Conservation (phyloP, 805 yeast species). For the Ogataea sp. region DNA sequence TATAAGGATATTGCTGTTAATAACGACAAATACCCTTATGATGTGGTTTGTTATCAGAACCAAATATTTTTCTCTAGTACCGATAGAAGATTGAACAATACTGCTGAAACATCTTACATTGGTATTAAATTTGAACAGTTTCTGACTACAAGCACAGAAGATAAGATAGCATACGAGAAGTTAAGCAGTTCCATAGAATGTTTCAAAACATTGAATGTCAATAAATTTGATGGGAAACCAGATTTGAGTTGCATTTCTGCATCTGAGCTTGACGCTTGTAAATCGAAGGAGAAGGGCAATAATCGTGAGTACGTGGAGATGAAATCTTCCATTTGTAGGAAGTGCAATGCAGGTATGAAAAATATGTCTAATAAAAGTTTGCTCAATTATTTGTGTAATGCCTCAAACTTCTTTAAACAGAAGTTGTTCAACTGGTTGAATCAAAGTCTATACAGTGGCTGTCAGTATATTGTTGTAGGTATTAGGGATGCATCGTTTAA, state of each 20-base stretch:
- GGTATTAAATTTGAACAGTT: constrained; percentile 1
- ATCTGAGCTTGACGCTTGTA: not conserved
- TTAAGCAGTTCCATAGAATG: not conserved
- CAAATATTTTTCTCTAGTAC: not conserved
- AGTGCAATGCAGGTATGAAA: not conserved
- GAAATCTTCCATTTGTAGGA: not conserved
- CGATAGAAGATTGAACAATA: not conserved
- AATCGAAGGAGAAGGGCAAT: not conserved
- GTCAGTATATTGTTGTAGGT: not conserved
- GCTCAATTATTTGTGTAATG: not conserved
- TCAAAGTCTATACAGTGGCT: not conserved
- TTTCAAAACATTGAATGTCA: not conserved
- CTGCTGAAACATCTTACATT: not conserved
- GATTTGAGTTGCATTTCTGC: not conserved
- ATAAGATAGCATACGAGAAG: not conserved
- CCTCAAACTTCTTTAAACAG: not conserved
- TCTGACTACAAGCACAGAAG: not conserved
- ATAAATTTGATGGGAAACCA: not conserved
- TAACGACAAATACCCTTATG: not conserved
- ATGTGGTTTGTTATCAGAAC: not conserved
- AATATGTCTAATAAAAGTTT: not conserved
- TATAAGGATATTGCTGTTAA: not conserved
- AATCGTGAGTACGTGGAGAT: not conserved
- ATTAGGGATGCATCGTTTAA: not conserved
- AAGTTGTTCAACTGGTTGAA: not conserved